Base-by-base conservation (phyloP, 2,329 filamentous ascomycete genomes). In the Mollisia scopiformis region DNA sequence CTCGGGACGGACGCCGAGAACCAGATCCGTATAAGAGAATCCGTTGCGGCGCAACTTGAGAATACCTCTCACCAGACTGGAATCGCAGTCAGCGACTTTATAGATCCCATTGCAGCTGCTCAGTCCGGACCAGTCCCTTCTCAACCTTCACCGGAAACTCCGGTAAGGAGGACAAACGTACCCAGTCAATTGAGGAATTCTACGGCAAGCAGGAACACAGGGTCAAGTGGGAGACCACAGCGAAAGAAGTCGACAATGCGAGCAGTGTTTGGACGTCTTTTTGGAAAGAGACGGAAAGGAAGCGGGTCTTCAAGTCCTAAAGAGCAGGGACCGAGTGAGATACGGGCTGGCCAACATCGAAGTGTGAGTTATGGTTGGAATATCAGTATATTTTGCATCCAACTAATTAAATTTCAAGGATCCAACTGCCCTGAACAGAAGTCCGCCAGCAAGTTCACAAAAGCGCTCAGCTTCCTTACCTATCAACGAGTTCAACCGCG, bases 381-480 rank as follows among this genome's bases (percentile, higher is more conserved):
- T 59, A 39, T 19, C 23, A 39, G 35, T 19, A 52, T 19, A 14
- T n/a, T 31, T n/a, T 35, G 7, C 31, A n/a, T 43, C 55, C 50
- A 27, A 54, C 62, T 68, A 52, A 68, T 47, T 41, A 52, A 23
- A n/a, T n/a, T n/a, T 39, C 46, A 25, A 80, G 79, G 78, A 78
- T 64, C 77, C 76, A 31, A 73, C 74, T 51, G 75, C 73, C 43
- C 71, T 76, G 56, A 74, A 65, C 62, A 75, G 70, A 53, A 66
- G 63, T 54, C 55, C 63, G 63, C 55, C 68, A 50, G 61, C 79
- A 79, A 62, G 74, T 78, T 19, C 62, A 23, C 68, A 69, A 35
- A 84, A 86, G 68, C 82, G 85, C 58, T 85, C 85, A 7, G 78
- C 79, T 4, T 88, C 86, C 5, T 68, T 87, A 31, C 85, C 85